Base-by-base conservation (phyloP, 441 rosid species). In the Arabidopsis lyrata region DNA sequence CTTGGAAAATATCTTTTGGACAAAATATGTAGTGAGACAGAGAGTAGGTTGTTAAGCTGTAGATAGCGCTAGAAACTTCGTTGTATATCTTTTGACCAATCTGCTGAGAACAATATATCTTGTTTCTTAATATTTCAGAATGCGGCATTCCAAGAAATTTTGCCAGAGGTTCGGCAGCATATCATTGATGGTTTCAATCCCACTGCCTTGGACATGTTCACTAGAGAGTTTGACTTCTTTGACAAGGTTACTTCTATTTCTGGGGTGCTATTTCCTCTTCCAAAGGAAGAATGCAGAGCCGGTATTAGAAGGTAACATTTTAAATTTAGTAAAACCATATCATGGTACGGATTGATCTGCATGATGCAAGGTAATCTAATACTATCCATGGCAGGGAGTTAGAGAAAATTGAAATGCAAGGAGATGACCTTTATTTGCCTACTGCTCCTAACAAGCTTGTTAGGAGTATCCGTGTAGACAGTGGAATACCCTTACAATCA, bases 401-500 rank as follows among this genome's bases (percentile, higher is more conserved):
- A 81, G 99, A 95, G 84, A 88, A 93, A 87, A 93, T 95, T 77
- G 84, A 90, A 83, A 56, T 95, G 90, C 82, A 78, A 12, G 98
- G 99, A 60, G 87, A 91, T 8, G 98, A 95, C 71, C 97, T 95
- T 38, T 95, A 95, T 83, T 79, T 95, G 70, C 99, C 98, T 42
- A 95, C 99, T 32, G 99, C 97, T 72, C 86, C 91, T 20, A 85
- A 42, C 78, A 95, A 90, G 85, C 90, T 95, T 78, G 99, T 95
- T 44, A 86, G 89, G 84, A 95, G 97, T 65, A 91, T 95, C 63
- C 88, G 68, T 22, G 89, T 88, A 66, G 97, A 93, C 80, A 95
- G 99, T 83, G 99, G 99, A 77, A 95, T 95, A 86, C 99, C 99
- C 10, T 83, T 95, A 32, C 99, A 95, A 35, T 95, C 99, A 22